Evolutionary conservation across 305 asterid species (phyloP).

Genomic region (Fraxinus dipetala): DNA sequence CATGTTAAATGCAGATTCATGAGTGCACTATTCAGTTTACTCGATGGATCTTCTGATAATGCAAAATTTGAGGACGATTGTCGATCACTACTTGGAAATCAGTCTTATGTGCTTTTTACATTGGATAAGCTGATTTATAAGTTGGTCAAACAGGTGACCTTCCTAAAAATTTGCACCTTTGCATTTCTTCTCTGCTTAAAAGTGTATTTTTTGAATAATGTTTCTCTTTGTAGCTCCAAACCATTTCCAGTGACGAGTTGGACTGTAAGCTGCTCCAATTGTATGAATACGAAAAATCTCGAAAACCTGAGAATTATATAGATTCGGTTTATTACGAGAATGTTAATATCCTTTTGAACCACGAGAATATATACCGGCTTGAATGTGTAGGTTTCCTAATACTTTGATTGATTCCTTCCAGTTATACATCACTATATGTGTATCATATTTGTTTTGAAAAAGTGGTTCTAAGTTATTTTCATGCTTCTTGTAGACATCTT

Average conservation of each 20-base stretch:
- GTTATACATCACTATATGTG: neutral
- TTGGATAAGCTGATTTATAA: constrained; percentile 92
- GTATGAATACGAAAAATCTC: constrained; percentile 64
- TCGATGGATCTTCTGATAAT: constrained; percentile 94
- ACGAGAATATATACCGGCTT: constrained; percentile 57
- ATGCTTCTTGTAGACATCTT: constrained; percentile 55
- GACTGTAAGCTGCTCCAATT: constrained; percentile 60
- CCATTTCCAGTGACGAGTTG: constrained; percentile 58
- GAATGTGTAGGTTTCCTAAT: constrained; percentile 64
- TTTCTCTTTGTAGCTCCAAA: constrained; percentile 56
- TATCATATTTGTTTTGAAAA: constrained; percentile 9
- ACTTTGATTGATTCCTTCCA: constrained; percentile 13
- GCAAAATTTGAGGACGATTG: constrained; percentile 95
- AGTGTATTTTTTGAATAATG: constrained; percentile 19
- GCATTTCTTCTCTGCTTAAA: constrained; percentile 1
- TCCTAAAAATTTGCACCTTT: neutral
- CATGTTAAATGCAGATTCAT: constrained; percentile 66
- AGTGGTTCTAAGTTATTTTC: constrained; percentile 33
- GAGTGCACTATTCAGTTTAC: constrained; percentile 82
- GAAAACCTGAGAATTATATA: constrained; percentile 58
- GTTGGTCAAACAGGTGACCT: constrained; percentile 83
- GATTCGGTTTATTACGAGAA: constrained; percentile 75
- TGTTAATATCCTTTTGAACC: constrained; percentile 57
- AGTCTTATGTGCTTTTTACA: constrained; percentile 89
- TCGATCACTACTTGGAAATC: constrained; percentile 87